These are phyloP conservation scores for Heliocybe sulcata DNA, from an alignment of 1,284 basidiomycete species.

Conservation along the genomic window DNA sequence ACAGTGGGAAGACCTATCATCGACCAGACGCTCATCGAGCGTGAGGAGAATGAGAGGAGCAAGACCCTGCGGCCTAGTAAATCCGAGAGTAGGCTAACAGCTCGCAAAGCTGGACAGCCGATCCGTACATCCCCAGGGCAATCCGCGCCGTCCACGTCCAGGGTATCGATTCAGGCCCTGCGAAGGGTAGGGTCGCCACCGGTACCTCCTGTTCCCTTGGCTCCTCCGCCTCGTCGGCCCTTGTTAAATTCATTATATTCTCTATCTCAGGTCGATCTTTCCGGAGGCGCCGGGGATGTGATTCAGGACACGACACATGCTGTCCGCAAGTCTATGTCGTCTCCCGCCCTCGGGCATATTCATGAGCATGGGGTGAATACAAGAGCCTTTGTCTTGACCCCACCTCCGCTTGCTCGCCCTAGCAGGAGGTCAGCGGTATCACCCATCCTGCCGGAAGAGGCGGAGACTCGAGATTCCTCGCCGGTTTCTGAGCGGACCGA, in stretches of 20 bases:
- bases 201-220: conserved; percentile 45
- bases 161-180: conserved; percentile 30
- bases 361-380: conserved; percentile 28
- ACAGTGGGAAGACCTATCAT: conserved; percentile 21
- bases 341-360: conserved; percentile 41
- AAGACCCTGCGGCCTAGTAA: not conserved
- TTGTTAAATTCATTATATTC: conserved; percentile 42
- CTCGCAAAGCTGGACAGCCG: not conserved
- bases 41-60: not conserved
- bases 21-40: conserved; percentile 13
- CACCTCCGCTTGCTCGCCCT: conserved; percentile 30
- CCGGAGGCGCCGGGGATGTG: not conserved
- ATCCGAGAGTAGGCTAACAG: not conserved
- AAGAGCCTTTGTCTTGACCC: conserved; percentile 25
- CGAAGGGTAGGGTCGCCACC: conserved; percentile 49
- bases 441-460: conserved; percentile 4
- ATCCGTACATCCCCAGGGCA: not conserved
- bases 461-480: conserved; percentile 16
- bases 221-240: conserved; percentile 53
- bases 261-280: conserved; percentile 45
- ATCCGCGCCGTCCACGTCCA: conserved; percentile 11
- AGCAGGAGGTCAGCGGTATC: conserved; percentile 11
- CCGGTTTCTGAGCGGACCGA: conserved; percentile 16
- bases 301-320: not conserved
- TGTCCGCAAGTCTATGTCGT: conserved; percentile 38